A percentile compares a stretch with the other conserved stretches of the same genome.
Conservation (phyloP, 257 asterid species). For the Nicotiana noctiflora region DNA sequence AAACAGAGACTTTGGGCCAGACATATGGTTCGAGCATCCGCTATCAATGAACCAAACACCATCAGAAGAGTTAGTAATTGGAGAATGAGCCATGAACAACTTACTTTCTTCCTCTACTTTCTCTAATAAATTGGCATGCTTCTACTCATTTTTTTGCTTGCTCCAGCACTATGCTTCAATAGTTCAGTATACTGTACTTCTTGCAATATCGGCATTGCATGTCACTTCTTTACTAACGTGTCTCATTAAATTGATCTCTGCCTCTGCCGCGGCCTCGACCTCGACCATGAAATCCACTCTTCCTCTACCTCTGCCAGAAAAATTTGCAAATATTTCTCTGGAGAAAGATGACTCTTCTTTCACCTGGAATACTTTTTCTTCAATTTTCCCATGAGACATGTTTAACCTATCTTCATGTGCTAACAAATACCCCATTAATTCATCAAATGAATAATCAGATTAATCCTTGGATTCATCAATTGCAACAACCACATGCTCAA, state of each 20-base stretch:
- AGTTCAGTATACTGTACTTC: too few relatives aligned
- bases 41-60: too few relatives aligned
- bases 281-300: neutral
- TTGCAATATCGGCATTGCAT: neutral
- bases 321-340: neutral
- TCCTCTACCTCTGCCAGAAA: neutral
- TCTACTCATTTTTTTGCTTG: too few relatives aligned
- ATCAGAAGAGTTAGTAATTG: too few relatives aligned
- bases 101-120: too few relatives aligned
- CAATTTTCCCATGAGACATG: neutral
- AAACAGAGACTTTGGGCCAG: too few relatives aligned
- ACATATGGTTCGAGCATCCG: too few relatives aligned
- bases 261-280: neutral
- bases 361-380: too few relatives aligned
- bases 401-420: conserved; percentile 4
- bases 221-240: neutral
- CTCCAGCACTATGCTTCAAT: too few relatives aligned
- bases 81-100: too few relatives aligned
- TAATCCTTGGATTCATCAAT: neutral
- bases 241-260: neutral
- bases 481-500: neutral
- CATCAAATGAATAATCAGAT: neutral
- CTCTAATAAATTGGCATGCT: too few relatives aligned
- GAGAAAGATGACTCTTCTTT: too few relatives aligned
- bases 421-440: conserved; percentile 8